These are phyloP conservation scores for Candida bentonensis DNA, from an alignment of 805 yeast genomes.

Conservation along the genomic window DNA sequence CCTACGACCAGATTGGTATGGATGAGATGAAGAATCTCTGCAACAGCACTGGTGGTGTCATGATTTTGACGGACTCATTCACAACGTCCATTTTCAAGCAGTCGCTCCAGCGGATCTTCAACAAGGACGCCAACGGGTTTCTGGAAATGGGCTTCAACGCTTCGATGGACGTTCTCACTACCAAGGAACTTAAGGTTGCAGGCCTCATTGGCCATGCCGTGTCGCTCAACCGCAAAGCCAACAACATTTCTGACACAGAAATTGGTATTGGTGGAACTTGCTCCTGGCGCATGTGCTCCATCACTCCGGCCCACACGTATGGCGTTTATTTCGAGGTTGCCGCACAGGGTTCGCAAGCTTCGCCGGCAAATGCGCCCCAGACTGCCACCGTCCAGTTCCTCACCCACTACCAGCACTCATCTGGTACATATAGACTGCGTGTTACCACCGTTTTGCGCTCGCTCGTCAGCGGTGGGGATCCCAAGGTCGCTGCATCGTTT, in stretches of 20 bases:
- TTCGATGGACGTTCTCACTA: conserved; percentile 71
- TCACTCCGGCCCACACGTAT: conserved; percentile 80
- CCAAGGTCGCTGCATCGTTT: conserved; percentile 49
- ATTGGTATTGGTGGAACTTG: conserved; percentile 90
- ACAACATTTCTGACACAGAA: conserved; percentile 77
- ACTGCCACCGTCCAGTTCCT: conserved; percentile 54
- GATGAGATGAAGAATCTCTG: conserved; percentile 83
- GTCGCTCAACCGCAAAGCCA: conserved; percentile 44
- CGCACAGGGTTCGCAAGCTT: conserved; percentile 19
- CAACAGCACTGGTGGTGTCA: conserved; percentile 78
- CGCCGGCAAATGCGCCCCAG: conserved; percentile 11
- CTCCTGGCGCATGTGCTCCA: conserved; percentile 71
- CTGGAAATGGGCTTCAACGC: conserved; percentile 87
- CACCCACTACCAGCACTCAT: conserved; percentile 90
- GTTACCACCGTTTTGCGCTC: conserved; percentile 69
- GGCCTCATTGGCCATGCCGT: conserved; percentile 93
- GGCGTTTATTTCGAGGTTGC: conserved; percentile 80
- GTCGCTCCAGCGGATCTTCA: conserved; percentile 74
- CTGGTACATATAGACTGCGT: conserved; percentile 76
- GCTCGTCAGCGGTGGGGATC: conserved; percentile 40
- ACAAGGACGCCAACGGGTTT: conserved; percentile 76
- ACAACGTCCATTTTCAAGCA: conserved; percentile 91
- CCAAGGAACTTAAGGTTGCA: conserved; percentile 73
- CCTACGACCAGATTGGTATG: conserved; percentile 92
- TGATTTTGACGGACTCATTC: conserved; percentile 82